phyloP scores from a whole-genome alignment of 2,329 filamentous ascomycete species.

The Trichoderma koningiopsis region DNA sequence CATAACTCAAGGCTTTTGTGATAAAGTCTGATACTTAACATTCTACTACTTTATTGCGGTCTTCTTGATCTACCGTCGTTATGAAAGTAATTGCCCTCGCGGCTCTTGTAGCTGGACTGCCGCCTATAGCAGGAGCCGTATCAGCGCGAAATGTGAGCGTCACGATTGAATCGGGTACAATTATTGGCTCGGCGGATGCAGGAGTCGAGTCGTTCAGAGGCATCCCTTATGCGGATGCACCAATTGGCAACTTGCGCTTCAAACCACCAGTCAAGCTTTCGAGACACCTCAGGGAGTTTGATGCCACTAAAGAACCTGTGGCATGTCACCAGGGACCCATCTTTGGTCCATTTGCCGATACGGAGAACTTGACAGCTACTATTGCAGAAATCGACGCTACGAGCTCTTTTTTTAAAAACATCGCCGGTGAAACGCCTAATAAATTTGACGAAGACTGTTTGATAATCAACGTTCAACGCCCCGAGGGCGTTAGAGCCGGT shows the following conservation, averaged over 20 bases:
- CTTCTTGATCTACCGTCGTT: neutral
- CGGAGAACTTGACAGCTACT: neutral
- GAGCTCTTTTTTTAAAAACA: neutral
- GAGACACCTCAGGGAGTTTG: constrained; percentile 57
- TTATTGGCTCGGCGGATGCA: constrained; percentile 25
- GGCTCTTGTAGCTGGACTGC: neutral
- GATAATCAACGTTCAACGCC: constrained; percentile 61
- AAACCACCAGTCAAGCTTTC: constrained; percentile 62
- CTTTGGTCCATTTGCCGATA: neutral
- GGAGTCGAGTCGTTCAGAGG: constrained; percentile 66
- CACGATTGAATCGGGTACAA: constrained; percentile 21
- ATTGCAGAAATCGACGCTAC: neutral
- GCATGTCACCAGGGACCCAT: constrained; percentile 53
- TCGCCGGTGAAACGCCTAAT: neutral
- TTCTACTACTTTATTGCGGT: neutral
- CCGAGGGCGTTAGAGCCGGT: constrained; percentile 53
- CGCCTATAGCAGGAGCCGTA: neutral
- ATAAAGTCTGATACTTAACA: neutral
- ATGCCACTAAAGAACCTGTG: constrained; percentile 56
- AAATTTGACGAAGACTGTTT: constrained; percentile 60
- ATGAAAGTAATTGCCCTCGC: neutral
- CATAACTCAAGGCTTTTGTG: neutral
- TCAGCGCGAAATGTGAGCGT: neutral
- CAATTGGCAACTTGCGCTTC: constrained; percentile 63
- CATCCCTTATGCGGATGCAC: constrained; percentile 62